These are phyloP conservation scores for Pulicaria dysenterica DNA, from an alignment of 129 eudicot species.

Conservation along the genomic window DNA sequence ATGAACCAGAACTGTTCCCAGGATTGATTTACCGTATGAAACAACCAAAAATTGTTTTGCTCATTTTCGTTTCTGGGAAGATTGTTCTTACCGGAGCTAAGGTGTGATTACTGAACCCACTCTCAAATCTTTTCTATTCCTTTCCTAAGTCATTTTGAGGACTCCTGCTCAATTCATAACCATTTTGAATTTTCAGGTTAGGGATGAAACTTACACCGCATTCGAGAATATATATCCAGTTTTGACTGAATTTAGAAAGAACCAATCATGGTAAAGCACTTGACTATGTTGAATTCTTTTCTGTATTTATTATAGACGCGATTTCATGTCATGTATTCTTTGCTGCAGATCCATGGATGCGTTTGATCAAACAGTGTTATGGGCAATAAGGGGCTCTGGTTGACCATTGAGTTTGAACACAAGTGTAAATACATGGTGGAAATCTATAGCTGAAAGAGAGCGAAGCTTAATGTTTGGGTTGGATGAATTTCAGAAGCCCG, in stretches of 20 bases:
- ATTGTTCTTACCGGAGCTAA: conserved; percentile 93
- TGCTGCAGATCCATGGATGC: conserved; percentile 25
- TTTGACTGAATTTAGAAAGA: conserved; percentile 70
- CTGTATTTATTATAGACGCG: neutral
- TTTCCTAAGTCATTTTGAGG: neutral
- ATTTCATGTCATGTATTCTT: neutral
- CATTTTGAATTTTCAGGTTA: conserved; percentile 46
- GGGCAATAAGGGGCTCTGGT: conserved; percentile 13
- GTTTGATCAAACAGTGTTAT: neutral
- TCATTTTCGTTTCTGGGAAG: conserved; percentile 87
- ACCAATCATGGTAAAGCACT: conserved; percentile 66
- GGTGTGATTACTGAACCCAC: conserved; percentile 43
- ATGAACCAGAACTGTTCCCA: conserved; percentile 90
- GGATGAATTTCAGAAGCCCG: neutral
- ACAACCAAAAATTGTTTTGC: conserved; percentile 89
- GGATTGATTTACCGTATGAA: conserved; percentile 94
- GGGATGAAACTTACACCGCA: conserved; percentile 78
- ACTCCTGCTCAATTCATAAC: neutral
- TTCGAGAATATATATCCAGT: conserved; percentile 94
- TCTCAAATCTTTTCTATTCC: neutral
- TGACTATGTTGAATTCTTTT: neutral
- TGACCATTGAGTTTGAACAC: neutral
- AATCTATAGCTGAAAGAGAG: neutral
- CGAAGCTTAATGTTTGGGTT: conserved; percentile 5
- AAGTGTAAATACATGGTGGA: conserved; percentile 31